Evolutionary conservation across 164 flowering plant species (phyloP).

Genomic region (Annona cherimola): DNA sequence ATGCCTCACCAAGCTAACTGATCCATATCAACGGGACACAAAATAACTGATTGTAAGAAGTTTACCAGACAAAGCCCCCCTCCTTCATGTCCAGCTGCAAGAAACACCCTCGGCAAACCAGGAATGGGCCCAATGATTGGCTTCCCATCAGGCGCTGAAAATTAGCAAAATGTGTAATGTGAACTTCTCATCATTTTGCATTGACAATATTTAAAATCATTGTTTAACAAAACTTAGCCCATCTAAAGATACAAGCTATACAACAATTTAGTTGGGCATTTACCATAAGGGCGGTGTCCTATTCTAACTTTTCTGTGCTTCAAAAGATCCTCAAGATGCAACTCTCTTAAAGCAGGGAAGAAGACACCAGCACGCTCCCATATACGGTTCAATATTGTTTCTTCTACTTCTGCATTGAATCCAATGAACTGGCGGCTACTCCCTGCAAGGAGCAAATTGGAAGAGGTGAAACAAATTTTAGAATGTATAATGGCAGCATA

Average conservation of each 20-base stretch:
- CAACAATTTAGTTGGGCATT: conserved; percentile 19
- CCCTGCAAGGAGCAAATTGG: conserved; percentile 36
- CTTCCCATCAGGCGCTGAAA: conserved; percentile 85
- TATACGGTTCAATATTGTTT: conserved; percentile 47
- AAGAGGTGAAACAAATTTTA: background rate
- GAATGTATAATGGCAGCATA: background rate
- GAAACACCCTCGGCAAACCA: conserved; percentile 51
- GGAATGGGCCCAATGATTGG: conserved; percentile 90
- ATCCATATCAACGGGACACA: no score
- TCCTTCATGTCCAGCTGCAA: conserved; percentile 98
- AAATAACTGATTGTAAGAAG: no score
- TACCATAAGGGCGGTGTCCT: conserved; percentile 91
- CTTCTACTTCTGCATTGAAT: conserved; percentile 58
- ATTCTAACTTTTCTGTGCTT: conserved; percentile 53
- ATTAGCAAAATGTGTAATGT: conserved; percentile 1
- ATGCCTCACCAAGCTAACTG: no score
- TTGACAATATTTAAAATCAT: background rate
- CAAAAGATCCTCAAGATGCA: conserved; percentile 31
- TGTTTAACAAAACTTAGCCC: background rate
- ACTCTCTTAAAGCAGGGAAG: conserved; percentile 57
- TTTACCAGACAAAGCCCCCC: conserved; percentile 78
- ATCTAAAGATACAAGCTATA: background rate
- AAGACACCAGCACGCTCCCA: conserved; percentile 73
- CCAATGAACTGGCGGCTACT: conserved; percentile 91
- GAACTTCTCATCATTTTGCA: conserved; percentile 1